A percentile compares a stretch with the other conserved stretches of the same genome.
These are phyloP conservation scores for Begonia loranthoides DNA, from an alignment of 306 rosid species.

Conservation along the genomic window DNA sequence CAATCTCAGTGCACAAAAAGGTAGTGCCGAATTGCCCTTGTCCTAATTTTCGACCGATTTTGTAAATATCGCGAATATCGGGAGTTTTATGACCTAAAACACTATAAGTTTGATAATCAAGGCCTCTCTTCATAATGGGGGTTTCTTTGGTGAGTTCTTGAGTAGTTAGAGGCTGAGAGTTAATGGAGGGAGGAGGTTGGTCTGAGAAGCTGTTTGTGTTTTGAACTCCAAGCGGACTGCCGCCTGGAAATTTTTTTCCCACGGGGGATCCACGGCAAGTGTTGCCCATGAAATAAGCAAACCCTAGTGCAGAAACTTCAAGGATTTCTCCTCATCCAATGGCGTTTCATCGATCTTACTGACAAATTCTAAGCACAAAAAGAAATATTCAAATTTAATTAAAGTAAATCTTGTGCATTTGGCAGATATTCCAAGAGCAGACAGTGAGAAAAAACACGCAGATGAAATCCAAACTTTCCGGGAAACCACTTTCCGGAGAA, in stretches of 20 bases:
- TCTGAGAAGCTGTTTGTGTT: too few relatives aligned
- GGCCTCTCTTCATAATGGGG: constrained; percentile 38
- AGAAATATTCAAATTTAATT: too few relatives aligned
- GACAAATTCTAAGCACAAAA: neutral
- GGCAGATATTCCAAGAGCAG: too few relatives aligned
- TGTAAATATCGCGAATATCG: constrained; percentile 57
- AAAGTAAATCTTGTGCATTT: too few relatives aligned
- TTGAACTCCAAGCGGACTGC: constrained; percentile 31
- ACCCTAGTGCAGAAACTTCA: constrained; percentile 3
- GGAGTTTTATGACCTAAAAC: constrained; percentile 63
- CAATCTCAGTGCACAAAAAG: constrained; percentile 42
- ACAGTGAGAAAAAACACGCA: too few relatives aligned
- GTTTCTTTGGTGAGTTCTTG: constrained; percentile 20
- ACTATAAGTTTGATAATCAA: constrained; percentile 44
- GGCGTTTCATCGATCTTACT: constrained; percentile 19
- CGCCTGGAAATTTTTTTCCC: constrained; percentile 52
- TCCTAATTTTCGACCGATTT: constrained; percentile 54
- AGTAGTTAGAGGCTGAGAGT: too few relatives aligned
- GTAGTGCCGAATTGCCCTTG: constrained; percentile 75
- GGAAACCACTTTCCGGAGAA: too few relatives aligned
- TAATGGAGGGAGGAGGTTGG: too few relatives aligned
- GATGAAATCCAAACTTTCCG: too few relatives aligned
- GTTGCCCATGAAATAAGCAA: constrained; percentile 60
- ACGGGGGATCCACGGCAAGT: constrained; percentile 76
- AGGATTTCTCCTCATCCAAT: constrained; percentile 21